Percentiles rank a stretch among this genome's conserved stretches.
phyloP scores from a whole-genome alignment of 2,329 filamentous ascomycete species.

The Ceratocystis destructans region DNA sequence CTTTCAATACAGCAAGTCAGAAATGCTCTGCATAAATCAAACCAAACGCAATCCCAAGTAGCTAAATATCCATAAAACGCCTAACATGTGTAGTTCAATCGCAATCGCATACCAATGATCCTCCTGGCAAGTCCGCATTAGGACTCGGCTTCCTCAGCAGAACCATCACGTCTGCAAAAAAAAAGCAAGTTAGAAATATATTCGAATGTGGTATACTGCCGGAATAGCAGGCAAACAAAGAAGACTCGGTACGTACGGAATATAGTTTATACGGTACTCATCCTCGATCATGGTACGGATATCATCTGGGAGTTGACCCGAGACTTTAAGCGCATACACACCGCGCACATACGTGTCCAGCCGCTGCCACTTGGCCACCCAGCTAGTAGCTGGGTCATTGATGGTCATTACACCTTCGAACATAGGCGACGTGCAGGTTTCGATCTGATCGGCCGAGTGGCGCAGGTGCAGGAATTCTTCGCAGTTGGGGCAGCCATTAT shows the following conservation, averaged over 20 bases:
- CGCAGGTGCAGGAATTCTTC: conserved; percentile 78
- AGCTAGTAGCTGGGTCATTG: conserved; percentile 67
- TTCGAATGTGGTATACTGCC: background rate
- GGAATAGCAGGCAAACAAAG: conserved; percentile 30
- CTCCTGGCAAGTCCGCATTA: conserved; percentile 22
- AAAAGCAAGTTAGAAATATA: background rate
- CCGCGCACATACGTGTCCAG: conserved; percentile 78
- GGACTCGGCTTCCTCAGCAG: conserved; percentile 36
- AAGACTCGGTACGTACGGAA: conserved; percentile 41
- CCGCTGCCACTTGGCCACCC: conserved; percentile 95
- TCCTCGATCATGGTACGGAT: conserved; percentile 47
- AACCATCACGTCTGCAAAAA: conserved; percentile 41
- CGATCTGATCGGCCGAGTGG: conserved; percentile 64
- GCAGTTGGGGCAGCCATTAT: conserved; percentile 90
- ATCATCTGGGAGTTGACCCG: conserved; percentile 60
- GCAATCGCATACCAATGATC: background rate
- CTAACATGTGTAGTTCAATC: background rate
- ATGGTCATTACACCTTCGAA: conserved; percentile 87
- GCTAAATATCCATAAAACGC: conserved; percentile 9
- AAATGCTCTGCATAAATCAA: conserved; percentile 8
- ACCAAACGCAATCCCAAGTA: conserved; percentile 1
- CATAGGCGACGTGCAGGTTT: conserved; percentile 88
- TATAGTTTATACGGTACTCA: conserved; percentile 50
- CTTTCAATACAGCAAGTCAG: background rate
- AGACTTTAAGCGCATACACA: conserved; percentile 90